Conservation (phyloP, 768 basidiomycete genomes). For the Zangia roseola region DNA sequence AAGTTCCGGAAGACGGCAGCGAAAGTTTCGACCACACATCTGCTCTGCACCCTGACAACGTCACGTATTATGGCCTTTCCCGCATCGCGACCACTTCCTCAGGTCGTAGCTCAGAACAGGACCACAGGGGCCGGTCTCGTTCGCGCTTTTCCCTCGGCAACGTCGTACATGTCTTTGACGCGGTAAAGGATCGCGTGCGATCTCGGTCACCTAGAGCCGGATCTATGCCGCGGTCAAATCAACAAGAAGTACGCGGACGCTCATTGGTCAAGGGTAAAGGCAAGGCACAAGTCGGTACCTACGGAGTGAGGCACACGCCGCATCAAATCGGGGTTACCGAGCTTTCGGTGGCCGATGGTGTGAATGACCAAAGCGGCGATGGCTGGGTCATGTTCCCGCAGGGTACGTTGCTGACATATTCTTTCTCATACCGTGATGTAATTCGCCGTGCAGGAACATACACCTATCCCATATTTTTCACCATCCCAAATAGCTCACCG, state of each 20-base stretch:
- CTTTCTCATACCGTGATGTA: conserved; percentile 39
- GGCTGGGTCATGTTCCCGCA: conserved; percentile 88
- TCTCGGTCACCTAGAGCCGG: conserved; percentile 41
- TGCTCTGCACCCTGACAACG: background rate
- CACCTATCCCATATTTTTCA: conserved; percentile 91
- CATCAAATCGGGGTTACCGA: conserved; percentile 36
- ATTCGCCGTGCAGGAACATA: conserved; percentile 71
- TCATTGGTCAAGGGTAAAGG: conserved; percentile 28
- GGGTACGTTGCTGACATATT: conserved; percentile 45
- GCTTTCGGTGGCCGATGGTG: conserved; percentile 9
- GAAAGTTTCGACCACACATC: conserved; percentile 7
- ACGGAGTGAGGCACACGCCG: conserved; percentile 3
- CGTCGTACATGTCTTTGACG: conserved; percentile 51
- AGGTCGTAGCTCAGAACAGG: conserved; percentile 18
- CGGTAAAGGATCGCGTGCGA: conserved; percentile 42
- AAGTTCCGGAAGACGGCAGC: conserved; percentile 36
- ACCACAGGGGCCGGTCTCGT: conserved; percentile 33
- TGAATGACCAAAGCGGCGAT: conserved; percentile 37
- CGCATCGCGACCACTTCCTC: conserved; percentile 16
- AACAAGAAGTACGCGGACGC: conserved; percentile 30
- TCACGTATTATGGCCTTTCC: conserved; percentile 16
- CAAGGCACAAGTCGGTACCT: conserved; percentile 15
- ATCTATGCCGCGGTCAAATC: conserved; percentile 1
- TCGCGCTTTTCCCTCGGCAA: conserved; percentile 55
- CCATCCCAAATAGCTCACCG: conserved; percentile 76